These are phyloP conservation scores for Pinus tabuliformis DNA, from an alignment of 75 land plant genomes.

Conservation along the genomic window DNA sequence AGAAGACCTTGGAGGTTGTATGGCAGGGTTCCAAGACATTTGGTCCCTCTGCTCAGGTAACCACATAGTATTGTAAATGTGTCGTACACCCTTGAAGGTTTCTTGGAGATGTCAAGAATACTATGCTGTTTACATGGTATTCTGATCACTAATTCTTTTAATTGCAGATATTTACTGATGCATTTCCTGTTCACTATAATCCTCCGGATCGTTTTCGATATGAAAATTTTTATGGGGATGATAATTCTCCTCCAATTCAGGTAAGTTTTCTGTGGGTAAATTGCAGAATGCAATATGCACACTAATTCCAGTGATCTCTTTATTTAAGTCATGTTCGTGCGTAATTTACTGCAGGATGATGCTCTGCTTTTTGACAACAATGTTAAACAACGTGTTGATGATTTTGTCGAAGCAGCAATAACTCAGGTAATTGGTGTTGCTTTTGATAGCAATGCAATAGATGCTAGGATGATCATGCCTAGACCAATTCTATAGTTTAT, in stretches of 20 bases:
- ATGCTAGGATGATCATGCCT: neutral
- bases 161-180: conserved; percentile 60
- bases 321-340: conserved; percentile 5
- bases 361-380: conserved; percentile 59
- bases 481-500: neutral
- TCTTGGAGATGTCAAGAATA: neutral
- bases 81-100: neutral
- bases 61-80: neutral
- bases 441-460: neutral
- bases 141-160: neutral
- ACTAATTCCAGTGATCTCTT: neutral
- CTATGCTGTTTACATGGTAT: neutral
- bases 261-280: conserved; percentile 5
- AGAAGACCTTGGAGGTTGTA: conserved; percentile 68
- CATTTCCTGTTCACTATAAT: conserved; percentile 64
- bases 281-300: neutral
- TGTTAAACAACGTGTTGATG: conserved; percentile 59
- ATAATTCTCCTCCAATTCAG: conserved; percentile 47
- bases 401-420: conserved; percentile 53
- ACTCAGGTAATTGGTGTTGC: conserved; percentile 33
- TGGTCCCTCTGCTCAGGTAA: conserved; percentile 67
- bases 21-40: conserved; percentile 80
- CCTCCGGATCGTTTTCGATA: conserved; percentile 62
- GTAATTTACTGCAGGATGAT: conserved; percentile 54
- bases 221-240: conserved; percentile 31